Evolutionary conservation across 371 early-diverging fungal species (phyloP).

Genomic region (Umbelopsis sp.): DNA sequence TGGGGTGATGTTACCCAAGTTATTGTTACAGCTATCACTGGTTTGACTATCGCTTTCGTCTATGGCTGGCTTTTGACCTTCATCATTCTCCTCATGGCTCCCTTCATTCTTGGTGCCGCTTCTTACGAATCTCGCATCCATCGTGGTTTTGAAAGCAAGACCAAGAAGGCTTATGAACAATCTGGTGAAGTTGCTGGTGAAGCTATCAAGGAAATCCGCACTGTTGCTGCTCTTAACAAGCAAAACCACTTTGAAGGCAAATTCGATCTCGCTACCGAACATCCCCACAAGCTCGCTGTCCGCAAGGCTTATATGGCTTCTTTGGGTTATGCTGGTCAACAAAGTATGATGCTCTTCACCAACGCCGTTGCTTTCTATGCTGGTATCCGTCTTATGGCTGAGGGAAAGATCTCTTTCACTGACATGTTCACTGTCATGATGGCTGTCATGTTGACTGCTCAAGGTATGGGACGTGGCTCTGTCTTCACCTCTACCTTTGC

Average conservation of each 20-base stretch:
- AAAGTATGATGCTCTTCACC: conserved; percentile 68
- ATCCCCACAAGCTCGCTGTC: conserved; percentile 67
- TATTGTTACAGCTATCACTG: conserved; percentile 47
- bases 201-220: conserved; percentile 86
- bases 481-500: conserved; percentile 64
- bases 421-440: conserved; percentile 71
- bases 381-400: conserved; percentile 51
- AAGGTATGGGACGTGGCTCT: conserved; percentile 66
- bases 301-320: conserved; percentile 59
- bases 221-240: conserved; percentile 83
- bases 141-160: conserved; percentile 62
- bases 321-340: conserved; percentile 71
- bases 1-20: conserved; percentile 66
- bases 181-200: conserved; percentile 82
- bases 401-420: conserved; percentile 34
- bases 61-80: conserved; percentile 64
- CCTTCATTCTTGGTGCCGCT: conserved; percentile 54
- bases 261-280: conserved; percentile 62
- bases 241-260: conserved; percentile 67
- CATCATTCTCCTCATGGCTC: conserved; percentile 58
- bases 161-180: conserved; percentile 68
- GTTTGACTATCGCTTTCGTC: conserved; percentile 53
- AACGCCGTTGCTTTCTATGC: conserved; percentile 67
- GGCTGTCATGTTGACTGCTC: conserved; percentile 76
- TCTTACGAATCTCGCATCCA: conserved; percentile 46